Evolutionary conservation across 805 yeast species (phyloP).

Genomic region (Candida berthetii): DNA sequence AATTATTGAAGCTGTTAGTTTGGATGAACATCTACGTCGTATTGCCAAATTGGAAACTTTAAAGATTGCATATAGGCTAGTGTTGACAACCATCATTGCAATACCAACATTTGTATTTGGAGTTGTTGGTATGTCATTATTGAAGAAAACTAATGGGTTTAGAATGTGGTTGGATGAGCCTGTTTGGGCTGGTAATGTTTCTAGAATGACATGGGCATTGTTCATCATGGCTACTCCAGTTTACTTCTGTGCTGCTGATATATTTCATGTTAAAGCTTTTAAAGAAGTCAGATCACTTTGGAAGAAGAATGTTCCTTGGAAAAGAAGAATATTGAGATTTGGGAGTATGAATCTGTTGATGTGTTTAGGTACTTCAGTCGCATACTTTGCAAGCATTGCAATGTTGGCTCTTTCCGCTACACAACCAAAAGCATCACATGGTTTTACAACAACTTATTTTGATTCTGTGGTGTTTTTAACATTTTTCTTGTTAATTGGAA

Average conservation of each 20-base stretch:
- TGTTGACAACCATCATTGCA: slow-evolving; percentile 45
- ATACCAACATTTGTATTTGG: slow-evolving; percentile 68
- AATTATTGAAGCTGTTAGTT: slow-evolving; percentile 45
- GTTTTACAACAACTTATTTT: slow-evolving; percentile 60
- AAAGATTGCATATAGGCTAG: slow-evolving; percentile 38
- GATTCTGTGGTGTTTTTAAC: slow-evolving; percentile 77
- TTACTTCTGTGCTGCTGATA: slow-evolving; percentile 67
- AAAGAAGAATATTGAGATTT: slow-evolving; percentile 52
- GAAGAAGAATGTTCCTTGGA: slow-evolving; percentile 48
- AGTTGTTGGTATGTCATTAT: slow-evolving; percentile 60
- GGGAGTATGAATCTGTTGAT: slow-evolving; percentile 77
- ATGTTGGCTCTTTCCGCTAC: slow-evolving; percentile 41
- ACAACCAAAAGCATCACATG: slow-evolving; percentile 19
- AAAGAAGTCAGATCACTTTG: slow-evolving; percentile 54
- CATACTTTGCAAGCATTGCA: slow-evolving; percentile 64
- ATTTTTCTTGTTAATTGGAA: slow-evolving; percentile 65
- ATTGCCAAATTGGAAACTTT: slow-evolving; percentile 43
- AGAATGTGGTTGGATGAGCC: slow-evolving; percentile 55
- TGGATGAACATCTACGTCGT: slow-evolving; percentile 57
- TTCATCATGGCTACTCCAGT: slow-evolving; percentile 65
- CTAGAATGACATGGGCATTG: slow-evolving; percentile 60
- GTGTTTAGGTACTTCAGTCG: slow-evolving; percentile 66
- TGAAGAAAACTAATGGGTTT: slow-evolving; percentile 34
- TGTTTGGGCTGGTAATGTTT: slow-evolving; percentile 54
- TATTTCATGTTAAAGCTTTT: slow-evolving; percentile 63